Conservation (phyloP, 73 alveolate species). For the Paramecium caudatum region DNA sequence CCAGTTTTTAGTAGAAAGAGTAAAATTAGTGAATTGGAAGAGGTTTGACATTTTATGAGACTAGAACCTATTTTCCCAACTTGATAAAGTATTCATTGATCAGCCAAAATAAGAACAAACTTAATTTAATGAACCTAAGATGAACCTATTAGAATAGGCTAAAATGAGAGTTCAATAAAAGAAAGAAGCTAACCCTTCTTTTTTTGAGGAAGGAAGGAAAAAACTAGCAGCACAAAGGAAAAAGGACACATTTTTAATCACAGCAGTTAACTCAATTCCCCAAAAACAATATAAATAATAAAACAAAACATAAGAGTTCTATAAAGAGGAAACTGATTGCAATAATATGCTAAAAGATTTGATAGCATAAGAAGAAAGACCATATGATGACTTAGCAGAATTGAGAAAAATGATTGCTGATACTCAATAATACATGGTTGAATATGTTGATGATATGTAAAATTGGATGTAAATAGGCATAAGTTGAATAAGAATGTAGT, state of each 20-base stretch:
- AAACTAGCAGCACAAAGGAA: background rate
- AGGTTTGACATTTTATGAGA: conserved; percentile 11
- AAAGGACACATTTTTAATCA: conserved; percentile 42
- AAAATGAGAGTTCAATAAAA: background rate
- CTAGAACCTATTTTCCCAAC: conserved; percentile 24
- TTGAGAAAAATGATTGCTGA: conserved; percentile 36
- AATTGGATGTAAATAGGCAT: background rate
- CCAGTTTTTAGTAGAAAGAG: conserved; percentile 23
- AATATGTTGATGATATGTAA: background rate
- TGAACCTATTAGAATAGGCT: conserved; percentile 28
- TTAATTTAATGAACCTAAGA: background rate
- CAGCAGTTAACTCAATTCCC: conserved; percentile 22
- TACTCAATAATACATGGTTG: background rate
- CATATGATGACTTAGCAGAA: conserved; percentile 45
- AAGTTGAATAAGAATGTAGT: conserved; percentile 41
- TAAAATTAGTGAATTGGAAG: conserved; percentile 35
- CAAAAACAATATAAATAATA: background rate
- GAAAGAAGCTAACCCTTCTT: background rate
- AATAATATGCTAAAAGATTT: conserved; percentile 13
- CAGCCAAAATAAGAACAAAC: background rate
- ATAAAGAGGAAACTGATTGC: conserved; percentile 27
- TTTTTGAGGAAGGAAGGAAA: background rate
- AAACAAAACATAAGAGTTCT: background rate
- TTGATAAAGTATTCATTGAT: background rate
- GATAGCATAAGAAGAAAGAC: conserved; percentile 17